Evolutionary conservation across 2,329 filamentous ascomycete genomes (phyloP), one percentile per base, ranked within the genome.

Genomic region (Aspergillus vadensis): DNA sequence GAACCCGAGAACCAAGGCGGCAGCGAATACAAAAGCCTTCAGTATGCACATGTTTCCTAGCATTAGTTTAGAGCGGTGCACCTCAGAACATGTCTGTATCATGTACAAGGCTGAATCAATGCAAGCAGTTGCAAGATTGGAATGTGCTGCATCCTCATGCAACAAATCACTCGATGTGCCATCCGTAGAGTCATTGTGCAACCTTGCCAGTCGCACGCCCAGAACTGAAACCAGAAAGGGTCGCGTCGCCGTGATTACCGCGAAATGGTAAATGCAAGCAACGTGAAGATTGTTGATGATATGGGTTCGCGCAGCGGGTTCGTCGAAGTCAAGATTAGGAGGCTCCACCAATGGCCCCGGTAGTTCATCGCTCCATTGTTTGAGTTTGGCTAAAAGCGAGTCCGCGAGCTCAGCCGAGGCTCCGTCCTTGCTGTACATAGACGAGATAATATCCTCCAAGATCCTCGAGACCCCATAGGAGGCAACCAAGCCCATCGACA

Each of bases 1-100:
- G 15, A 87, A 82, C 0, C 85, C 85, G 0, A 87, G 75, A 0
- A 87, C 80, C 0, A 87, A 71, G 0, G 84, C 85, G 2, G 85
- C 82, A 0, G 83, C 82, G 58, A 87, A 87, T 0, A 86, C 74
- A 59, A 82, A 80, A 17, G 81, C 82, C 60, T 86, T 87, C 57
- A 87, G 72, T 5, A 87, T 81, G 41, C 82, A 84, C 84, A 86
- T 85, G 57, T 86, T 86, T 8, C 78, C 79, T 12, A 83, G 73
- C 0, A 86, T 68, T 0, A 83, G 54, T 0, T 75, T 73, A 2
- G 80, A 76, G 8, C 77, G 77, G 10, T 80, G 72, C 1, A 82
- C 79, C 57, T 85, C 80, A 19, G 78, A 49, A 66, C 83, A 85
- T 17, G 82, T 83, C 54, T 86, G 82, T 1, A 82, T 79, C 69